phyloP scores from a whole-genome alignment of 768 basidiomycete genomes.

The Leccinum variicolor region DNA sequence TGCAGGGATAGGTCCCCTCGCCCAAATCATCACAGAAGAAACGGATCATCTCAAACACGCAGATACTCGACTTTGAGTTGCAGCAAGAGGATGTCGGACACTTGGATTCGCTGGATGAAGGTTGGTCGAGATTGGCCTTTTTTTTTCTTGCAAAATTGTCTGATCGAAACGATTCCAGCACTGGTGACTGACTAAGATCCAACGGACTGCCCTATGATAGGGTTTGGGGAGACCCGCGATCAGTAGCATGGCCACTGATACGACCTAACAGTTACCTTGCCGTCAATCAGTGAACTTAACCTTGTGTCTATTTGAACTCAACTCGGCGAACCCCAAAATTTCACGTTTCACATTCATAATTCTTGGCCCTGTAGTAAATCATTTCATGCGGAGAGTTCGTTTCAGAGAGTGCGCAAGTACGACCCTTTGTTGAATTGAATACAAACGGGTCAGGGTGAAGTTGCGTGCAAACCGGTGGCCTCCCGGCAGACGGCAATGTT shows the following conservation, averaged over 20 bases:
- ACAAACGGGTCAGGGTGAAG: neutral
- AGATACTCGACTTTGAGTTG: constrained; percentile 64
- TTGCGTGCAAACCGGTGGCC: neutral
- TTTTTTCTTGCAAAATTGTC: neutral
- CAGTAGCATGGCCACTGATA: neutral
- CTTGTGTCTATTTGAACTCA: constrained; percentile 4
- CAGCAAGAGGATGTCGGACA: constrained; percentile 43
- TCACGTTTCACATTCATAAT: neutral
- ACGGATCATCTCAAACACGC: constrained; percentile 55
- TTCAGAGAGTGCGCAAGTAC: neutral
- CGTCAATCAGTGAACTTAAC: constrained; percentile 16
- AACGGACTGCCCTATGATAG: constrained; percentile 11
- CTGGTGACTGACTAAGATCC: constrained; percentile 8
- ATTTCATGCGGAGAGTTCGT: neutral
- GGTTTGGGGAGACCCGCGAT: neutral
- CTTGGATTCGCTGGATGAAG: constrained; percentile 49
- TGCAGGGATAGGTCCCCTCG: constrained; percentile 47
- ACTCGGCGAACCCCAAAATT: neutral
- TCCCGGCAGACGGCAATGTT: neutral
- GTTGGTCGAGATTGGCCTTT: constrained; percentile 25
- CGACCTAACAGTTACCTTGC: constrained; percentile 8
- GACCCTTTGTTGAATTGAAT: neutral
- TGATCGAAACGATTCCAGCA: constrained; percentile 3
- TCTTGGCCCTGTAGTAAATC: neutral
- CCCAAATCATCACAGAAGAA: constrained; percentile 57